Evolutionary conservation across 257 asterid genomes (phyloP), one percentile per base, ranked within the genome.

Genomic region (Henckelia pumila): DNA sequence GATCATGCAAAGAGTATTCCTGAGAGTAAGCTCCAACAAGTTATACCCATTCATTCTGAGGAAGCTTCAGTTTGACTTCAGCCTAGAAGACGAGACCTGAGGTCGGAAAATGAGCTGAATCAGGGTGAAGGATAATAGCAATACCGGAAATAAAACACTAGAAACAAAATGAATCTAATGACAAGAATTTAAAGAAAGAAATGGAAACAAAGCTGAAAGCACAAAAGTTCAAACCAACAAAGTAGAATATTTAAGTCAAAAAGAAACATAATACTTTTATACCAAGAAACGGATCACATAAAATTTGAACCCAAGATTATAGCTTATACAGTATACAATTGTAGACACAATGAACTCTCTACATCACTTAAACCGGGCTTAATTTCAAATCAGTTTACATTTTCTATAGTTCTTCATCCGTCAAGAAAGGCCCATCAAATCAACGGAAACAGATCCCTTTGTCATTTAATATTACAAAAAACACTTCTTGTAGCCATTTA

Each of bases 1-100:
- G 50, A 40, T 40, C 50, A 4, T 13, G n/a, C 50, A 13, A 40
- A 40, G 50, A 40, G 13, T 40, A 40, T 40, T n/a, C 50, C 50
- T 40, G 2, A 40, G 50, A 40, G 50, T 40, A 40, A 2, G 68
- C 69, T 90, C 96, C 80, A 93, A 79, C 56, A 66, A 40, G n/a
- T 11, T 40, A 40, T 11, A 40, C 50, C 50, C 50, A 40, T 40
- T 40, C 50, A 40, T 40, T 13, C 50, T 40, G 44, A 35, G 44
- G 50, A 40, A 2, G 50, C 50, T 40, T 40, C 50, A 40, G 50
- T 3, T 40, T 40, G n/a, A 40, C 30, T 40, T 40, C n/a, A 40
- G 17, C n/a, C 50, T 13, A 13, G 50, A 40, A 40, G n/a, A 40
- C 0, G 50, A 13, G 50, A 40, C 50, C n/a, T 3, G 50, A 40